Evolutionary conservation across 306 rosid genomes (phyloP).

Genomic region (Calophaca sinica): DNA sequence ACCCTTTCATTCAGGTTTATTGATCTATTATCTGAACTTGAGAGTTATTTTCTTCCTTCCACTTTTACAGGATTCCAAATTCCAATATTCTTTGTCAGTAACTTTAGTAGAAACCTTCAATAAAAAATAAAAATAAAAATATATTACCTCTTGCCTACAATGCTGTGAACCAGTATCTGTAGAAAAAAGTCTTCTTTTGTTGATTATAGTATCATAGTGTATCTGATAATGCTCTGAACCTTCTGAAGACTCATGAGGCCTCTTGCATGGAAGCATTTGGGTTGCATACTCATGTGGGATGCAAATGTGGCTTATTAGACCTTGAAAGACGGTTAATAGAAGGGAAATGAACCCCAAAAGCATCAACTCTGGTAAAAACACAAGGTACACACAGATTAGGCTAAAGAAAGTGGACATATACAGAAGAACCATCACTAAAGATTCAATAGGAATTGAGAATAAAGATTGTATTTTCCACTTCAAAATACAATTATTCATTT

Average conservation of each 20-base stretch:
- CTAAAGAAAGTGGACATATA: neutral
- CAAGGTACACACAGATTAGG: slow-evolving; percentile 42
- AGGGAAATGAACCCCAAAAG: slow-evolving; percentile 95
- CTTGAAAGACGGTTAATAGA: slow-evolving; percentile 76
- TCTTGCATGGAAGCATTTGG: slow-evolving; percentile 93
- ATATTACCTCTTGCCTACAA: slow-evolving; percentile 55
- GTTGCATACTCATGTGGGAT: slow-evolving; percentile 59
- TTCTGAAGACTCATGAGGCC: slow-evolving; percentile 28
- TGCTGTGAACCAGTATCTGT: slow-evolving; percentile 42
- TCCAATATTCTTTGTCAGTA: slow-evolving; percentile 9
- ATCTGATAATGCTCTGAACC: slow-evolving; percentile 51
- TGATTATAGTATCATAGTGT: slow-evolving; percentile 46
- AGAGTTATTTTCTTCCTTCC: neutral
- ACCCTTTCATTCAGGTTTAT: neutral
- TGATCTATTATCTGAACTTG: slow-evolving; percentile 1
- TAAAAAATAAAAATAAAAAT: neutral
- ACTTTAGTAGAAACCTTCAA: neutral
- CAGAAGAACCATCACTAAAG: slow-evolving; percentile 13
- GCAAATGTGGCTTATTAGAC: slow-evolving; percentile 68
- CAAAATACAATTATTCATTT: slow-evolving; percentile 4
- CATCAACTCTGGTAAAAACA: slow-evolving; percentile 77
- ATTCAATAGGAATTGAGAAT: slow-evolving; percentile 9
- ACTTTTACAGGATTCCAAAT: slow-evolving; percentile 5
- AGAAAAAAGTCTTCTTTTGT: slow-evolving; percentile 66
- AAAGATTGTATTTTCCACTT: neutral